These are phyloP conservation scores for Aspergillus sp. DNA, from an alignment of 2,329 filamentous ascomycete genomes.

Conservation along the genomic window DNA sequence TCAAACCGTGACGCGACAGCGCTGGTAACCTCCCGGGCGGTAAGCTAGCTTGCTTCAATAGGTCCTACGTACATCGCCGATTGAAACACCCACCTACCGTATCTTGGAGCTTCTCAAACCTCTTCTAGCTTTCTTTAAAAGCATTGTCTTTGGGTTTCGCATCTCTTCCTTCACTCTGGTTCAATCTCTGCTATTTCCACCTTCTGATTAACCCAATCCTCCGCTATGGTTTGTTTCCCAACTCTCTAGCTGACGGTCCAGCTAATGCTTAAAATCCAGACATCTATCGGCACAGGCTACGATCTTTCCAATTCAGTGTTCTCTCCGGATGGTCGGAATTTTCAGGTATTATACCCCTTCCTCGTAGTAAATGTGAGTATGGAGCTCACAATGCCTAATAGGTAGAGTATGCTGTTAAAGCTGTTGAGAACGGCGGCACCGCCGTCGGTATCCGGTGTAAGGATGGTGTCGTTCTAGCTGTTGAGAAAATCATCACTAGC, in stretches of 20 bases:
- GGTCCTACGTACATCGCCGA: neutral
- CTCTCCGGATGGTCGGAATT: slow-evolving; percentile 97
- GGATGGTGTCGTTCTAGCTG: slow-evolving; percentile 91
- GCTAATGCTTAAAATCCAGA: slow-evolving; percentile 55
- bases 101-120: neutral
- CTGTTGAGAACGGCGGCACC: slow-evolving; percentile 96
- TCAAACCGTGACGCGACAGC: slow-evolving; percentile 3
- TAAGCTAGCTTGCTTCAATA: slow-evolving; percentile 5
- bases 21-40: slow-evolving; percentile 1
- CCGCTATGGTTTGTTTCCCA: slow-evolving; percentile 22
- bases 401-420: slow-evolving; percentile 96
- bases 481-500: slow-evolving; percentile 94
- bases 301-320: slow-evolving; percentile 99
- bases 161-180: neutral
- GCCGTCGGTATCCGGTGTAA: slow-evolving; percentile 96
- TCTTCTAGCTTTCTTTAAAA: neutral
- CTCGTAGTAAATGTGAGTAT: neutral
- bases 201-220: neutral
- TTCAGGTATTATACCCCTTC: slow-evolving; percentile 64
- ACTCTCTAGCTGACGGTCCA: slow-evolving; percentile 2
- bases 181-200: neutral
- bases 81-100: neutral
- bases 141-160: neutral
- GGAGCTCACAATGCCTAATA: slow-evolving; percentile 30
- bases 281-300: slow-evolving; percentile 99